A percentile compares a stretch with the other conserved stretches of the same genome.
Evolutionary conservation across 805 yeast species (phyloP).

Genomic region (Candida nitratophila): DNA sequence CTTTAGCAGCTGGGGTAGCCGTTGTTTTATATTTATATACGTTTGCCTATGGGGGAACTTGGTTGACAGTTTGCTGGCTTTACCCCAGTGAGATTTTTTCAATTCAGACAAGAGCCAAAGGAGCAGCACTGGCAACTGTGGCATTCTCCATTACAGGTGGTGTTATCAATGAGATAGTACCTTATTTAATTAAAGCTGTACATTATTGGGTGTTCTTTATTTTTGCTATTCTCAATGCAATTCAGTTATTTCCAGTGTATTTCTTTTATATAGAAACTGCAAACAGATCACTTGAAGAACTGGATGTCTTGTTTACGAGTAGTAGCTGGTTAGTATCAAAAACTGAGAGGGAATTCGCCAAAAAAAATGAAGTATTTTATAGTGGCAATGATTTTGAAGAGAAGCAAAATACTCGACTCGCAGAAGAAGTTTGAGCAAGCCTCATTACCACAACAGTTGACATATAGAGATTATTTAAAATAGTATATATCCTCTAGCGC

Average conservation of each 20-base stretch:
- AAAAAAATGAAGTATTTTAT: background rate
- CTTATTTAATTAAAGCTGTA: conserved; percentile 22
- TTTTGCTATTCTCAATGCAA: conserved; percentile 22
- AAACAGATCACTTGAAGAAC: conserved; percentile 53
- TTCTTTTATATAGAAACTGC: conserved; percentile 52
- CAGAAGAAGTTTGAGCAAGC: no score
- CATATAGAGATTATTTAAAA: no score
- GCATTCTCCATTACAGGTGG: conserved; percentile 27
- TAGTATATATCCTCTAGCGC: no score
- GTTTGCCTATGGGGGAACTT: conserved; percentile 24
- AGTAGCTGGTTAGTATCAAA: conserved; percentile 48
- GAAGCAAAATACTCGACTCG: no score
- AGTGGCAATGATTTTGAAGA: no score
- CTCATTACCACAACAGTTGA: no score
- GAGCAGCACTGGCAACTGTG: conserved; percentile 18
- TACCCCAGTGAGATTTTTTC: conserved; percentile 19
- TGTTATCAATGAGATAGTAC: conserved; percentile 25
- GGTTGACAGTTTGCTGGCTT: conserved; percentile 16
- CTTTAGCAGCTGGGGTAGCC: conserved; percentile 25
- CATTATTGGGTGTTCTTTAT: conserved; percentile 23
- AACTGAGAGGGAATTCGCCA: conserved; percentile 28
- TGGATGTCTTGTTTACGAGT: conserved; percentile 51
- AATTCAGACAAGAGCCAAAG: conserved; percentile 19
- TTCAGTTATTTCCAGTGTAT: conserved; percentile 23
- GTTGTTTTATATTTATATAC: conserved; percentile 28